phyloP scores from a whole-genome alignment of 169 alveolate genomes.

The Plasmodium sp. region DNA sequence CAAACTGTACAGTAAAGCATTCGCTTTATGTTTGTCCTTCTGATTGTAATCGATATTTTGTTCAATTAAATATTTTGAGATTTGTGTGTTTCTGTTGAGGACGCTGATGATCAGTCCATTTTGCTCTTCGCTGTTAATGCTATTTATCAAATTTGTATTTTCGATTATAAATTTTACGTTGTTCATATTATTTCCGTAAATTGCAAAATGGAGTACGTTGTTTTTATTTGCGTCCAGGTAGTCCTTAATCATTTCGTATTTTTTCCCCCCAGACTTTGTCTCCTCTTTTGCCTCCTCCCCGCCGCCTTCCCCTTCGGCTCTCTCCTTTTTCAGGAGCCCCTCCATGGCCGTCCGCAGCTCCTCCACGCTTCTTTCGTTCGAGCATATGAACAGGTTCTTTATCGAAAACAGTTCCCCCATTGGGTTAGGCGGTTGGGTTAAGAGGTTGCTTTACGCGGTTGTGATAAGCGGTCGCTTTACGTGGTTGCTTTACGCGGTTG shows the following conservation, averaged over 20 bases:
- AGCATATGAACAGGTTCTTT: slow-evolving; percentile 51
- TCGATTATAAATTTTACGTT: slow-evolving; percentile 54
- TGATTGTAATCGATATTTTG: slow-evolving; percentile 55
- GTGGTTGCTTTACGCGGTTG: neutral
- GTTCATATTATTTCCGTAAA: slow-evolving; percentile 50
- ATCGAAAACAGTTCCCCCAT: slow-evolving; percentile 51
- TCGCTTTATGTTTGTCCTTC: slow-evolving; percentile 34
- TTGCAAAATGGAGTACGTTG: slow-evolving; percentile 57
- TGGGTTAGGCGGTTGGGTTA: neutral
- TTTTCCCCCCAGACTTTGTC: neutral
- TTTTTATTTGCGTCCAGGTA: slow-evolving; percentile 66
- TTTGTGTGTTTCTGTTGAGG: slow-evolving; percentile 37
- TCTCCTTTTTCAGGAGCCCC: slow-evolving; percentile 9
- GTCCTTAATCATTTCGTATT: slow-evolving; percentile 51
- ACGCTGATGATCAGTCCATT: slow-evolving; percentile 53
- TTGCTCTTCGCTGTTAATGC: slow-evolving; percentile 28
- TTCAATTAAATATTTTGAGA: slow-evolving; percentile 34
- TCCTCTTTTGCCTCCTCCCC: neutral
- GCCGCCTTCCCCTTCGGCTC: neutral
- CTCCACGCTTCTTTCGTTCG: slow-evolving; percentile 60
- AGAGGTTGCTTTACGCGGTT: neutral
- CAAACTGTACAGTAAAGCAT: slow-evolving; percentile 32
- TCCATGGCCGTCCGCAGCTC: slow-evolving; percentile 47
- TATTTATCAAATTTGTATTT: slow-evolving; percentile 52
- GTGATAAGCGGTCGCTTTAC: neutral